Evolutionary conservation across 2,329 filamentous ascomycete genomes (phyloP).

Genomic region (Beauveria sp.): DNA sequence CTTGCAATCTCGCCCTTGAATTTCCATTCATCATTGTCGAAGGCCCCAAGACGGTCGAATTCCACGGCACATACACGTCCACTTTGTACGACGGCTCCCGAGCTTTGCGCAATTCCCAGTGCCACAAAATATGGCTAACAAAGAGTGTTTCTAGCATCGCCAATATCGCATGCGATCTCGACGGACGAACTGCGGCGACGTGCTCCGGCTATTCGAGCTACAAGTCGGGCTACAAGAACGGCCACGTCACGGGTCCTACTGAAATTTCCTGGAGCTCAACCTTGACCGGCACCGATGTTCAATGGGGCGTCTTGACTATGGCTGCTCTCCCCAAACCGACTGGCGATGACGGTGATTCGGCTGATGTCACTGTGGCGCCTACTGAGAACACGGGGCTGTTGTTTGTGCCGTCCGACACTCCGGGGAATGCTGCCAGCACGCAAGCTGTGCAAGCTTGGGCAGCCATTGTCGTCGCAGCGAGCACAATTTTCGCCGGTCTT

Average conservation of each 20-base stretch:
- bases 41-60: constrained; percentile 36
- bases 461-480: constrained; percentile 4
- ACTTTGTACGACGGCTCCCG: constrained; percentile 29
- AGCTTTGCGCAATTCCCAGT: background rate
- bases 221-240: constrained; percentile 30
- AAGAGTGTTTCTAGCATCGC: constrained; percentile 29
- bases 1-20: constrained; percentile 37
- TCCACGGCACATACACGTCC: constrained; percentile 35
- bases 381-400: constrained; percentile 6
- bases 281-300: constrained; percentile 31
- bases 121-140: background rate
- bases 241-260: constrained; percentile 33
- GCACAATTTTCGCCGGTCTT: constrained; percentile 2
- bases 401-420: background rate
- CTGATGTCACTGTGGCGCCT: background rate
- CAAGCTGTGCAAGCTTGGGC: background rate
- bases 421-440: background rate
- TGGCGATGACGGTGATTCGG: constrained; percentile 20
- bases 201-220: constrained; percentile 43
- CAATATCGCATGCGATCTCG: constrained; percentile 34
- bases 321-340: constrained; percentile 27
- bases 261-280: constrained; percentile 39
- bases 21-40: constrained; percentile 41
- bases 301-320: constrained; percentile 39
- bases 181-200: constrained; percentile 35